These are phyloP conservation scores for Apostasia shenzhenica DNA, from an alignment of 106 monocot species.

Conservation along the genomic window DNA sequence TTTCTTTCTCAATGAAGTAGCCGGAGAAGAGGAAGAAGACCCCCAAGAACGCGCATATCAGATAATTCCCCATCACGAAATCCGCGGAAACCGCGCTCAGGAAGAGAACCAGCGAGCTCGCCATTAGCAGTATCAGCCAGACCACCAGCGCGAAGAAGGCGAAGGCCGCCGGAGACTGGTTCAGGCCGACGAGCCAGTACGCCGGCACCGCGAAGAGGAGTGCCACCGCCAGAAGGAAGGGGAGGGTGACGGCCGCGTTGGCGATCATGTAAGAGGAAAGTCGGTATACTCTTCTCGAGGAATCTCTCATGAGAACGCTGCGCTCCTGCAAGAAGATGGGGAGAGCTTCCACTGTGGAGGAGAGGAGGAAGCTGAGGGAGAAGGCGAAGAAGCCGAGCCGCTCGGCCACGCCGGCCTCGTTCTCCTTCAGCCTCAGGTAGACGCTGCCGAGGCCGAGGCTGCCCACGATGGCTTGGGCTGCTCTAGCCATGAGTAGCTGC, in stretches of 20 bases:
- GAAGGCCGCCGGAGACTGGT: conserved; percentile 43
- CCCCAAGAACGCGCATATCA: conserved; percentile 64
- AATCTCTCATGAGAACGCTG: conserved; percentile 79
- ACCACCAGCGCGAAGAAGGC: conserved; percentile 63
- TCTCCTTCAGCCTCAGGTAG: conserved; percentile 32
- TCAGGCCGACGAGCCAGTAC: conserved; percentile 86
- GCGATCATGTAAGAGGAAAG: conserved; percentile 80
- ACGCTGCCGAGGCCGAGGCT: conserved; percentile 84
- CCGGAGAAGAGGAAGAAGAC: conserved; percentile 96
- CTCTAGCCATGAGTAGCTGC: conserved; percentile 68
- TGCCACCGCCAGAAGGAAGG: conserved; percentile 74
- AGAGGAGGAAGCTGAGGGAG: conserved; percentile 89
- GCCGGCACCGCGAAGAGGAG: conserved; percentile 62
- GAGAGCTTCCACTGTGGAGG: conserved; percentile 88
- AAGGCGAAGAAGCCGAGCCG: conserved; percentile 90
- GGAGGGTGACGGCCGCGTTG: conserved; percentile 59
- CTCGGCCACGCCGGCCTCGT: conserved; percentile 45
- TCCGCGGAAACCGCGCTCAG: conserved; percentile 73
- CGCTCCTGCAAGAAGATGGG: conserved; percentile 84
- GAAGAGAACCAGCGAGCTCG: conserved; percentile 82
- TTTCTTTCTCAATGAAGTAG: conserved; percentile 83
- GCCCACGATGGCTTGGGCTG: conserved; percentile 72
- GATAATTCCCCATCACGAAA: conserved; percentile 85
- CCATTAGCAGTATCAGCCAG: conserved; percentile 85
- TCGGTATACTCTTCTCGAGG: conserved; percentile 66